These are phyloP conservation scores for Emmonsiellopsis sp. DNA, from an alignment of 2,329 filamentous ascomycete species.

Conservation along the genomic window DNA sequence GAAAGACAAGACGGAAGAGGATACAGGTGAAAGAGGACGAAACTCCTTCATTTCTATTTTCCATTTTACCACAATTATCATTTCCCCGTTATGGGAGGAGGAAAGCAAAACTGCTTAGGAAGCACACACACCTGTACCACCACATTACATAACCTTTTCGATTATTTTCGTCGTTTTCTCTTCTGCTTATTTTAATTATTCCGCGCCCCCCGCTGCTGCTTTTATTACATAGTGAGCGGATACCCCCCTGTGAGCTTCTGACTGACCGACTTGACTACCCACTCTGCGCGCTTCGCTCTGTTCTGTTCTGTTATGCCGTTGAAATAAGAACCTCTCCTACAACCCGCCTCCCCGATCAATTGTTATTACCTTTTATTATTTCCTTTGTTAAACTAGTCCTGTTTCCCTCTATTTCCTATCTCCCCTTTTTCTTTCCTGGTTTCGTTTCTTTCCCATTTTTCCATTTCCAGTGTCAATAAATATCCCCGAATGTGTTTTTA, in stretches of 20 bases:
- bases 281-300: neutral
- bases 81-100: too few relatives aligned
- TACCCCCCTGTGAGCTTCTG: too few relatives aligned
- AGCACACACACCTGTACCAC: neutral
- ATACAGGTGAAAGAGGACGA: too few relatives aligned
- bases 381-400: slow-evolving; percentile 5
- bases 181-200: slow-evolving; percentile 1
- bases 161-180: neutral
- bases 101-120: too few relatives aligned
- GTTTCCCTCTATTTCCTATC: slow-evolving; percentile 1
- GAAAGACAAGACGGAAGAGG: too few relatives aligned
- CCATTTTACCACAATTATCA: too few relatives aligned
- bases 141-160: neutral
- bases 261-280: too few relatives aligned
- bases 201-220: neutral
- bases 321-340: too few relatives aligned
- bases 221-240: neutral
- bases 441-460: slow-evolving; percentile 1
- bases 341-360: too few relatives aligned
- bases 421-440: slow-evolving; percentile 1
- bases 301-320: neutral
- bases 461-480: slow-evolving; percentile 3
- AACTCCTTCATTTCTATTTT: too few relatives aligned
- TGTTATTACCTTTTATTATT: neutral
- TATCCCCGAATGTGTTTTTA: slow-evolving; percentile 1